A percentile compares a stretch with the other conserved stretches of the same genome.
These are phyloP conservation scores for Lyophyllum shimeji DNA, from an alignment of 768 basidiomycete species.

Conservation along the genomic window DNA sequence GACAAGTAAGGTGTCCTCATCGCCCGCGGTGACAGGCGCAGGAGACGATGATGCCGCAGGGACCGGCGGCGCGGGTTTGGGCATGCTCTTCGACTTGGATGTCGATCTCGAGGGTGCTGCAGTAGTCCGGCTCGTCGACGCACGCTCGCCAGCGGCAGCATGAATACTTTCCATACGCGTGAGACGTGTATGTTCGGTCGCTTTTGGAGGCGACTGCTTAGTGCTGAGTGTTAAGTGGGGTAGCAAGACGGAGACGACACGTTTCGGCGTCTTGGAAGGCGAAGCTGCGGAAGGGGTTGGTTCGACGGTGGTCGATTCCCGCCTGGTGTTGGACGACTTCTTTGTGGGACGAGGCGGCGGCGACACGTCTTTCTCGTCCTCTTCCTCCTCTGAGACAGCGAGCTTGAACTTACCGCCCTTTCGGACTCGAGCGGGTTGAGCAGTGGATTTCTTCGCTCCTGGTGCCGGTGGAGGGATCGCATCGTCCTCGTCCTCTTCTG, in stretches of 20 bases:
- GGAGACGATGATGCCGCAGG: conserved; percentile 12
- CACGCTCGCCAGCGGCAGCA: conserved; percentile 24
- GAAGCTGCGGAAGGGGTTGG: background rate
- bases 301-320: background rate
- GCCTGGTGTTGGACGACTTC: background rate
- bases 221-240: conserved; percentile 13
- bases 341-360: background rate
- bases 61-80: conserved; percentile 1
- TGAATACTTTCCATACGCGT: conserved; percentile 27
- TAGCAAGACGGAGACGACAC: conserved; percentile 19
- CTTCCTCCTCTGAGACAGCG: conserved; percentile 1
- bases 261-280: conserved; percentile 16
- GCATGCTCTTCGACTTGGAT: conserved; percentile 11
- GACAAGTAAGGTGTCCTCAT: conserved; percentile 10
- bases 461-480: background rate
- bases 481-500: conserved; percentile 8
- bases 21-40: conserved; percentile 9
- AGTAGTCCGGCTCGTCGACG: conserved; percentile 13
- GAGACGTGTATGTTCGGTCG: background rate
- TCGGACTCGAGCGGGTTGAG: background rate
- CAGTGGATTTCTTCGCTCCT: background rate
- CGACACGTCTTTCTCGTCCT: conserved; percentile 4
- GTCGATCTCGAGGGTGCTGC: conserved; percentile 7
- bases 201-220: conserved; percentile 9
- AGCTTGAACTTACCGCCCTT: conserved; percentile 4